These are phyloP conservation scores for Panicum miliaceum DNA, from an alignment of 176 grass and related monocot genomes.

Conservation along the genomic window DNA sequence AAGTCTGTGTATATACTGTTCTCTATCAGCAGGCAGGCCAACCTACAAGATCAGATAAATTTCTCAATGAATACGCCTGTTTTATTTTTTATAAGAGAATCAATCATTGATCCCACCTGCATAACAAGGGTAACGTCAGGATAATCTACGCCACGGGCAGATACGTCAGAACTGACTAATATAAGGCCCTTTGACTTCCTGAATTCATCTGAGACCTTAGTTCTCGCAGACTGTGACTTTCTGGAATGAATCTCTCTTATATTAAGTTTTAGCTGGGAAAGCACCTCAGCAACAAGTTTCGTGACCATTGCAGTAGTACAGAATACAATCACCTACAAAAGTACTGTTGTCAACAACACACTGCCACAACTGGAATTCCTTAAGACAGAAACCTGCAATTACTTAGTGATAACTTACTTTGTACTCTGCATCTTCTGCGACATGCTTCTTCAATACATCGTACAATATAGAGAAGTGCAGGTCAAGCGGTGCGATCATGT, in stretches of 20 bases:
- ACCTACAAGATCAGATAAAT: slow-evolving; percentile 50
- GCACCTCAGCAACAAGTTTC: slow-evolving; percentile 74
- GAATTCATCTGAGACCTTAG: slow-evolving; percentile 95
- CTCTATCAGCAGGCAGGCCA: slow-evolving; percentile 78
- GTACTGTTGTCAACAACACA: slow-evolving; percentile 2
- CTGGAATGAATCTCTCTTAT: slow-evolving; percentile 94
- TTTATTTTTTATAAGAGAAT: background rate
- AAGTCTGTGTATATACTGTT: slow-evolving; percentile 95
- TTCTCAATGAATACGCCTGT: background rate
- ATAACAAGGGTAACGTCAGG: slow-evolving; percentile 91
- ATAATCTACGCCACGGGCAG: slow-evolving; percentile 94
- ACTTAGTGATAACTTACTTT: slow-evolving; percentile 64
- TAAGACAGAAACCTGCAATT: slow-evolving; percentile 24
- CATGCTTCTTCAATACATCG: slow-evolving; percentile 65
- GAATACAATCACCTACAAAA: slow-evolving; percentile 88
- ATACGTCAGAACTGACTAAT: slow-evolving; percentile 96
- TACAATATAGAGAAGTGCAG: slow-evolving; percentile 79
- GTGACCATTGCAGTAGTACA: slow-evolving; percentile 98
- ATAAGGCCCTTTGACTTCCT: slow-evolving; percentile 84
- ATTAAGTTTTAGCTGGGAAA: slow-evolving; percentile 75
- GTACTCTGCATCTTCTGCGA: slow-evolving; percentile 77
- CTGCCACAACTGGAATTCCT: slow-evolving; percentile 23
- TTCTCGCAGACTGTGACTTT: slow-evolving; percentile 78
- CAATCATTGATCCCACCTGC: slow-evolving; percentile 52
- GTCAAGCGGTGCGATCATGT: slow-evolving; percentile 67